Base-by-base conservation (phyloP, 2,329 filamentous ascomycete species). In the Nemania sp. region DNA sequence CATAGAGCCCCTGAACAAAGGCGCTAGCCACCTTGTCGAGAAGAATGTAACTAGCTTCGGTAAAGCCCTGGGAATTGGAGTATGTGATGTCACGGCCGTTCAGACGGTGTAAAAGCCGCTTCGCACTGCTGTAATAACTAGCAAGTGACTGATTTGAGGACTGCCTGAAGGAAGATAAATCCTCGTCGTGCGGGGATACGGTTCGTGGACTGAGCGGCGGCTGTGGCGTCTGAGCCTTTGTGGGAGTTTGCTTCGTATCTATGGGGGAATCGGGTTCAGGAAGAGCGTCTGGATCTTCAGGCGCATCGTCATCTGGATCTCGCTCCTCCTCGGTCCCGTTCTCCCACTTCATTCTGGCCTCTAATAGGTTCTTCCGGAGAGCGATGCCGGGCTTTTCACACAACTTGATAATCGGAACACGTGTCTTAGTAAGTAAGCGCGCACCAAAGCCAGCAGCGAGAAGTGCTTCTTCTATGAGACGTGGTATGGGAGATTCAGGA, bases 391-490 rank as follows among this genome's bases (percentile, higher is more conserved):
- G 92, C 43, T 78, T 83, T 72, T 94, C 83, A 69, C 92, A 96
- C 15, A 97, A 81, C 72, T 96, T 95, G 72, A 97, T 88, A 66
- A 97, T 96, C 0, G 92, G 91, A 3, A 96, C 89, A 63, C 92
- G 83, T 1, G 92, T 95, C 55, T 87, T 85, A 1, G 89, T 90
- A 2, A 97, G 80, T 3, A 96, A 80, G 4, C 91, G 85, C 15
- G 90, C 92, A 2, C 91, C 91, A 65, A 90, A 85, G 0, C 90
- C 90, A 29, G 83, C 78, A 15, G 90, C 83, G 5, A 96, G 79
- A 12, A 96, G 82, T 2, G 84, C 85, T 72, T 88, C 90, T 71
- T 96, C 91, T 2, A 97, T 75, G 6, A 93, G 71, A 21, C 90
- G 84, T 1, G 91, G 91, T 57, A 95, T 87, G 1, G 83, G 79